Percentiles rank a stretch among this genome's conserved stretches.
These are phyloP conservation scores for Metschnikowia bowlesiae DNA, from an alignment of 805 yeast species.

Conservation along the genomic window DNA sequence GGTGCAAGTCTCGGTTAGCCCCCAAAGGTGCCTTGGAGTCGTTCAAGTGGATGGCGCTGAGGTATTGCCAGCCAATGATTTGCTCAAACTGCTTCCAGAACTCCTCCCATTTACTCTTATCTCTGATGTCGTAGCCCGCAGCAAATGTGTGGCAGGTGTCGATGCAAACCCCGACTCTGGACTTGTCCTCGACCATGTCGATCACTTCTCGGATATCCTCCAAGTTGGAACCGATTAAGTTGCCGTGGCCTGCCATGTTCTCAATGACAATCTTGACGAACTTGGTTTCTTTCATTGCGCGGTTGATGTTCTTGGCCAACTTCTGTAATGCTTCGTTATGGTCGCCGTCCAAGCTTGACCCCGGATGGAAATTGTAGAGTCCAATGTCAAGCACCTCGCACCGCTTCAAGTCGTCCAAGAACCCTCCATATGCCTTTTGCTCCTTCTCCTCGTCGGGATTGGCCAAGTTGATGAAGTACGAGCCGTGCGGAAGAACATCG, in stretches of 20 bases:
- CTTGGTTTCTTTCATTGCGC: slow-evolving; percentile 65
- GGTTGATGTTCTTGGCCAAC: slow-evolving; percentile 76
- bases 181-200: slow-evolving; percentile 70
- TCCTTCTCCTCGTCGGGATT: slow-evolving; percentile 83
- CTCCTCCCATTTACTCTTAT: slow-evolving; percentile 48
- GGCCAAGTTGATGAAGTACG: slow-evolving; percentile 88
- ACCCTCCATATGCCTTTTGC: slow-evolving; percentile 67
- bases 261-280: slow-evolving; percentile 88
- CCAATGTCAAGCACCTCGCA: slow-evolving; percentile 87
- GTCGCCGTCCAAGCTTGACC: slow-evolving; percentile 73
- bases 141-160: slow-evolving; percentile 97
- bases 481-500: slow-evolving; percentile 91
- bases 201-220: slow-evolving; percentile 76
- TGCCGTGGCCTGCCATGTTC: slow-evolving; percentile 98
- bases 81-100: slow-evolving; percentile 79
- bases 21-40: slow-evolving; percentile 94
- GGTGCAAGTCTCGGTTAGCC: slow-evolving; percentile 88
- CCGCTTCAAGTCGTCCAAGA: slow-evolving; percentile 79
- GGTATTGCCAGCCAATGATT: slow-evolving; percentile 67
- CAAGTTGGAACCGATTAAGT: slow-evolving; percentile 75
- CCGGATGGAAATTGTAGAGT: slow-evolving; percentile 88
- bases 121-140: slow-evolving; percentile 87
- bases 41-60: slow-evolving; percentile 81
- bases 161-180: slow-evolving; percentile 89
- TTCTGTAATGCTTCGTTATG: slow-evolving; percentile 59